Evolutionary conservation across 345 rosid genomes (phyloP).

Genomic region (Euphorbia peplus): DNA sequence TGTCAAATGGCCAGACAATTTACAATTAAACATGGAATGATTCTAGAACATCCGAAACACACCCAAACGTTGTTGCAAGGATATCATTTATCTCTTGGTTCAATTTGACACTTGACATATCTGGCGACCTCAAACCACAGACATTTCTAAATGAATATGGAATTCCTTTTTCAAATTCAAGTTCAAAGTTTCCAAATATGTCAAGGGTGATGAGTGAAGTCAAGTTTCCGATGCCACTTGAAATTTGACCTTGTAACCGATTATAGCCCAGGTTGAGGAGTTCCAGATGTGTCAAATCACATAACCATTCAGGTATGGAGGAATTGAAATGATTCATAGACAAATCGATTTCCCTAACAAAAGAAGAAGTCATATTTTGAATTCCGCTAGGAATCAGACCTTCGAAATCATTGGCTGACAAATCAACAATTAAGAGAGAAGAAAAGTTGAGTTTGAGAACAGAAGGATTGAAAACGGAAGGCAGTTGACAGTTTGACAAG

Average conservation of each 20-base stretch:
- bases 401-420: background rate
- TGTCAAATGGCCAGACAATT: too few relatives aligned
- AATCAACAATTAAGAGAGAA: too few relatives aligned
- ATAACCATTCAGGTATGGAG: background rate
- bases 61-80: too few relatives aligned
- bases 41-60: too few relatives aligned
- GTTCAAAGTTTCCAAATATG: too few relatives aligned
- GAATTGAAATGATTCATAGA: background rate
- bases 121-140: too few relatives aligned
- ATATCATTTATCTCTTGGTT: too few relatives aligned
- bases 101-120: too few relatives aligned
- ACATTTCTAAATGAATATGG: too few relatives aligned
- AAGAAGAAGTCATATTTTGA: background rate
- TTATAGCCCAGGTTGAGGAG: background rate
- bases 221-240: background rate
- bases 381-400: background rate
- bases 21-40: too few relatives aligned
- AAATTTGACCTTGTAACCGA: slow-evolving; percentile 12
- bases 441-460: slow-evolving; percentile 30
- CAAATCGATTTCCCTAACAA: background rate
- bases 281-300: background rate
- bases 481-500: slow-evolving; percentile 18
- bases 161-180: too few relatives aligned
- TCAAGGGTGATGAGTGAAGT: too few relatives aligned
- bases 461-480: slow-evolving; percentile 20